phyloP scores from a whole-genome alignment of 2,329 filamentous ascomycete genomes.

The Ascochyta koolunga region DNA sequence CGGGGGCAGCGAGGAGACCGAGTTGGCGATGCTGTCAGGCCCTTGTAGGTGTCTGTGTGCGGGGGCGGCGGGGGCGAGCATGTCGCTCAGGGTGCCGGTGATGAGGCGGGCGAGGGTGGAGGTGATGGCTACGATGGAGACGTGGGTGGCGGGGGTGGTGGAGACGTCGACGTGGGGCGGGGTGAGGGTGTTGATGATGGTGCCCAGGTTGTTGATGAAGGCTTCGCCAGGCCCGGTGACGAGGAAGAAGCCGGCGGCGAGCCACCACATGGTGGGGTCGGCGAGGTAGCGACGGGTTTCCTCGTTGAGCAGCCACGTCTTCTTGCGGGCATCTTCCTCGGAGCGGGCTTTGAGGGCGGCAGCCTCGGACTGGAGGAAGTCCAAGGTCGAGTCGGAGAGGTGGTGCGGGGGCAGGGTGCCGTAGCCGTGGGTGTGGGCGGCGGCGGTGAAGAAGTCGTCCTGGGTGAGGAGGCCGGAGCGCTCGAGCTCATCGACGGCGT shows the following conservation, averaged over 20 bases:
- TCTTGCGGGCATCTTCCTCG: slow-evolving; percentile 71
- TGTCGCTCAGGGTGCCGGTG: slow-evolving; percentile 85
- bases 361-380: slow-evolving; percentile 53
- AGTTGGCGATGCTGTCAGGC: slow-evolving; percentile 51
- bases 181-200: slow-evolving; percentile 86
- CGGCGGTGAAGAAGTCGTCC: slow-evolving; percentile 71
- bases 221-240: slow-evolving; percentile 95
- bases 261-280: slow-evolving; percentile 94
- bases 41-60: slow-evolving; percentile 64
- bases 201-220: slow-evolving; percentile 97
- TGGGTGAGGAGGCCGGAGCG: slow-evolving; percentile 81
- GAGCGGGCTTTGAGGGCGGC: slow-evolving; percentile 54
- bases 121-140: slow-evolving; percentile 88
- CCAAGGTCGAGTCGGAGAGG: slow-evolving; percentile 55
- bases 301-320: slow-evolving; percentile 88
- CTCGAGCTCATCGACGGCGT: slow-evolving; percentile 89
- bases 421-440: slow-evolving; percentile 63
- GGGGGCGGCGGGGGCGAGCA: slow-evolving; percentile 68
- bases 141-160: slow-evolving; percentile 80
- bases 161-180: slow-evolving; percentile 61
- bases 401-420: slow-evolving; percentile 63
- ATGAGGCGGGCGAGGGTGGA: slow-evolving; percentile 90
- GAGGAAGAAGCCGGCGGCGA: slow-evolving; percentile 88
- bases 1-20: slow-evolving; percentile 44
- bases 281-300: slow-evolving; percentile 84